These are phyloP conservation scores for Tremella fuciformis DNA, from an alignment of 768 basidiomycete species.

Conservation along the genomic window DNA sequence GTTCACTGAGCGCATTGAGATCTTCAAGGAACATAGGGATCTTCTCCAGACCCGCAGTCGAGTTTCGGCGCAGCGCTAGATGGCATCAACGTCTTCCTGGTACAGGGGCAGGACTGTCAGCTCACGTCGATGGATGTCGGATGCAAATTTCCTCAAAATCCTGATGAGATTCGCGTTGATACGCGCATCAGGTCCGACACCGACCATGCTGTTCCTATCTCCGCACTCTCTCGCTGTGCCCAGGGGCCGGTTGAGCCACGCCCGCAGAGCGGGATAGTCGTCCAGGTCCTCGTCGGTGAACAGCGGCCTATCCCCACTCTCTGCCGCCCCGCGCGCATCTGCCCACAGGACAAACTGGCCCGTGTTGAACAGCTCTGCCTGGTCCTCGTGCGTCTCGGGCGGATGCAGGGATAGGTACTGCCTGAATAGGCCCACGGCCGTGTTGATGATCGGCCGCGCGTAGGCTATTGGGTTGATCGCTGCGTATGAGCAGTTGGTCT, in stretches of 20 bases:
- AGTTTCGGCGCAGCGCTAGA: conserved; percentile 6
- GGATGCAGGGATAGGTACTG: not conserved
- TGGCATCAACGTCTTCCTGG: not conserved
- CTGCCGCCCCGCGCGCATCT: conserved; percentile 9
- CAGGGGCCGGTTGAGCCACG: conserved; percentile 7
- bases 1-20: not conserved
- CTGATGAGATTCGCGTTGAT: not conserved
- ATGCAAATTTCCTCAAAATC: conserved; percentile 5
- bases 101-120: not conserved
- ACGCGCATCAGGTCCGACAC: not conserved
- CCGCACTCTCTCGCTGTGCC: too few relatives aligned
- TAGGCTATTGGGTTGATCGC: not conserved
- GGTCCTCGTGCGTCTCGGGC: not conserved
- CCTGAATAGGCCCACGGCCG: conserved; percentile 3
- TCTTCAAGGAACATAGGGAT: not conserved
- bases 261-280: conserved; percentile 3
- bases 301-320: conserved; percentile 9
- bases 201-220: not conserved
- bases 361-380: not conserved
- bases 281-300: conserved; percentile 12
- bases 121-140: conserved; percentile 8
- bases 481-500: not conserved
- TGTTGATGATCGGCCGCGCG: conserved; percentile 6
- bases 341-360: not conserved
- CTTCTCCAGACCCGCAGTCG: not conserved